Conservation (phyloP, 2,329 filamentous ascomycete genomes). For the Diaporthe longicolla region DNA sequence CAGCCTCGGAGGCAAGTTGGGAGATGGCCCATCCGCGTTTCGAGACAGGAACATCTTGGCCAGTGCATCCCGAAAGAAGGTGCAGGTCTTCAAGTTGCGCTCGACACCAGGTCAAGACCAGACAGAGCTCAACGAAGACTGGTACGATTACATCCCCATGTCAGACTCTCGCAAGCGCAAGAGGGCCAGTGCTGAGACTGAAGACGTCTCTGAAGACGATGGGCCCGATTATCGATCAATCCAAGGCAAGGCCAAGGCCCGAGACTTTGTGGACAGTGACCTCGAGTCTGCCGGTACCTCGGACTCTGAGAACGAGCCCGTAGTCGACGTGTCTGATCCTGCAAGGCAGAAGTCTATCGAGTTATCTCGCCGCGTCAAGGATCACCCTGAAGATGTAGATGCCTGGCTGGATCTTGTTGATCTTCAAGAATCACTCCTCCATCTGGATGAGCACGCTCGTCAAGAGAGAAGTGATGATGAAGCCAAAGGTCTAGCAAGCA, state of each 20-base stretch:
- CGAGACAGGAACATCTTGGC: constrained; percentile 64
- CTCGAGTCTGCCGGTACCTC: constrained; percentile 63
- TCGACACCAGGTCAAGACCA: constrained; percentile 32
- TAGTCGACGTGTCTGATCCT: constrained; percentile 57
- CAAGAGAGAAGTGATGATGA: constrained; percentile 71
- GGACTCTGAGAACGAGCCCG: constrained; percentile 54
- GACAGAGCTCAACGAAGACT: constrained; percentile 11
- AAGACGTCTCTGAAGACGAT: constrained; percentile 55
- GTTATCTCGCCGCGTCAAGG: constrained; percentile 74
- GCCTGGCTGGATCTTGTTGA: constrained; percentile 85
- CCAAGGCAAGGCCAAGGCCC: constrained; percentile 70
- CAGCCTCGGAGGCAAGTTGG: constrained; percentile 56
- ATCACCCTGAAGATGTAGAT: constrained; percentile 75
- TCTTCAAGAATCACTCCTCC: constrained; percentile 80
- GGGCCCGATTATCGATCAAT: constrained; percentile 75
- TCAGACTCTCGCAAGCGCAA: constrained; percentile 57
- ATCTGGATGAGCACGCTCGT: constrained; percentile 59
- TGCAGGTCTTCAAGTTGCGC: constrained; percentile 58
- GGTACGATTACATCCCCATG: constrained; percentile 65
- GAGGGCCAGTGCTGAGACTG: constrained; percentile 53
- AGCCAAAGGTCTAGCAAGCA: constrained; percentile 78
- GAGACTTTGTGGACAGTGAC: constrained; percentile 63
- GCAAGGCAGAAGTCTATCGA: constrained; percentile 70
- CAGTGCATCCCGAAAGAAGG: constrained; percentile 55
- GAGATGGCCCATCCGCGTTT: constrained; percentile 59